phyloP scores from a whole-genome alignment of 257 asterid genomes.

The Penstemon barbatus region DNA sequence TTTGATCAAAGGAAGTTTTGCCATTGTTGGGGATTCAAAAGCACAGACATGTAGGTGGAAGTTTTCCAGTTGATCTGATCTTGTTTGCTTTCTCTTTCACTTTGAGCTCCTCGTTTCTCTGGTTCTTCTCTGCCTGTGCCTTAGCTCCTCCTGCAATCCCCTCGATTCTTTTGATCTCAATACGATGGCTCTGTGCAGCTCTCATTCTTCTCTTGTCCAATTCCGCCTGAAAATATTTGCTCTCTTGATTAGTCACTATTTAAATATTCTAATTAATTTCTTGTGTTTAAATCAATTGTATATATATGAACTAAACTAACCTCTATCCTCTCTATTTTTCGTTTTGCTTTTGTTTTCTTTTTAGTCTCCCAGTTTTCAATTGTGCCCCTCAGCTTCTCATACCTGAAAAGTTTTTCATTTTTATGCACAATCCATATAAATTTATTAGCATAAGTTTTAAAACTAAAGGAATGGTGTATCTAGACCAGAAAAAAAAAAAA shows the following conservation, averaged over 20 bases:
- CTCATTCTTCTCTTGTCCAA: constrained; percentile 57
- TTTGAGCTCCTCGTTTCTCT: constrained; percentile 61
- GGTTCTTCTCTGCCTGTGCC: constrained; percentile 58
- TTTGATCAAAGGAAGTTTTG: constrained; percentile 13
- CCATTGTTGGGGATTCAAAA: constrained; percentile 37
- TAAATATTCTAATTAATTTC: constrained; percentile 11
- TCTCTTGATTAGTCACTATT: constrained; percentile 17
- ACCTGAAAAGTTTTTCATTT: constrained; percentile 48
- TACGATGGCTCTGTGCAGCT: constrained; percentile 39
- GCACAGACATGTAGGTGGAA: constrained; percentile 69
- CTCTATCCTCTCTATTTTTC: constrained; percentile 51
- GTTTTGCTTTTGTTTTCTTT: constrained; percentile 59
- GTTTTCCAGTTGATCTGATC: constrained; percentile 73
- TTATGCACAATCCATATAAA: constrained; percentile 10
- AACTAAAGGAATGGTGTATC: too few species aligned
- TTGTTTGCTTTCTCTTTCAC: constrained; percentile 65
- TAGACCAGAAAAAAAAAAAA: not conserved
- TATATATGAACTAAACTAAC: constrained; percentile 33
- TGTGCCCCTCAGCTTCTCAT: constrained; percentile 49
- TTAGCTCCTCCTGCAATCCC: constrained; percentile 53
- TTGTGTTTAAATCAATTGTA: constrained; percentile 20
- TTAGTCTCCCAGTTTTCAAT: constrained; percentile 61
- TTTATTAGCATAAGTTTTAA: not conserved
- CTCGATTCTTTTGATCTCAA: constrained; percentile 47
- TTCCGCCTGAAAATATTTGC: constrained; percentile 56